Base-by-base conservation (phyloP, 345 rosid genomes). In the Leavenworthia alabamica region DNA sequence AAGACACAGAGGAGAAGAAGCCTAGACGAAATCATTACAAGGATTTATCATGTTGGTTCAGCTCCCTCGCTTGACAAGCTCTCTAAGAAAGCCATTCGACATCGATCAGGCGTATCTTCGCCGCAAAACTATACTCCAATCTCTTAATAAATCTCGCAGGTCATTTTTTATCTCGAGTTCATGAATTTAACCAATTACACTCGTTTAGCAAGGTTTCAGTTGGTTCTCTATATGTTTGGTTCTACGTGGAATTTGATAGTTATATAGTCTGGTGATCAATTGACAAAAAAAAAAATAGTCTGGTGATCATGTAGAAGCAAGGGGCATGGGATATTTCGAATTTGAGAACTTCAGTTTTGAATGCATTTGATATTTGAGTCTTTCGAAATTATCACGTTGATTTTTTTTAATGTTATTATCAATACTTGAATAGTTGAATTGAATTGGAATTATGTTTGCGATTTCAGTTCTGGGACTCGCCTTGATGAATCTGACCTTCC, bases 31-130 rank as follows among this genome's bases (percentile, higher is more conserved):
- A 32, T 60, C 24, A 41, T 3, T 7, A 42, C 26, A 60, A 50
- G 17, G 43, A 28, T 49, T 29, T 7, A n/a, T 29, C 41, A 91
- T 91, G 96, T 45, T 84, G 62, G 55, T 75, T 33, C 92, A 91
- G 60, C 82, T 84, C 26, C 98, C 96, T 73, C 96, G 96, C 62
- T 64, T 91, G 75, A 81, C 96, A 4, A 83, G 72, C 72, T 85
- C 97, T 60, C 83, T 86, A 7, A 75, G 98, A 75, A 89, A 80
- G 2, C 98, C 96, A 0, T 86, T 83, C 75, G 98, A 92, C 28
- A 47, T 80, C 75, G 97, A 89, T 36, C 81, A 82, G 56, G 96
- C 97, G 4, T 92, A 86, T 73, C 96, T 92, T 50, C 83, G 79
- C 47, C 95, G 98, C 41, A 85, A 85, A 76, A 14, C 68, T 64